Conservation (phyloP, 345 rosid species). For the Lepidium sativum region DNA sequence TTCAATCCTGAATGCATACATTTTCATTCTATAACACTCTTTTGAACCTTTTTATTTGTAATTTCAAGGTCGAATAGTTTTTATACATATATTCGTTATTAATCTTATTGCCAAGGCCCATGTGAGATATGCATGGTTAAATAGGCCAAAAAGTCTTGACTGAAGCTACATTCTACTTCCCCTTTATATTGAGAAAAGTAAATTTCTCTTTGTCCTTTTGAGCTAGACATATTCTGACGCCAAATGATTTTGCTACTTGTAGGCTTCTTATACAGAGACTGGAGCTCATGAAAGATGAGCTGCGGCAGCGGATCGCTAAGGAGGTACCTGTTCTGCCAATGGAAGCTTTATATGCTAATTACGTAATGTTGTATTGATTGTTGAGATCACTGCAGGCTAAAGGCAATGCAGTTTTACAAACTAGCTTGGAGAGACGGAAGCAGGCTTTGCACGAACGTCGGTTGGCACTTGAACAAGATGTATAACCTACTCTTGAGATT, state of each 20-base stretch:
- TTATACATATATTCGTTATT: background rate
- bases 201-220: background rate
- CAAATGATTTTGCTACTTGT: constrained; percentile 10
- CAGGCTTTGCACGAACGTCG: constrained; percentile 99
- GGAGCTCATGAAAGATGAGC: constrained; percentile 88
- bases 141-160: background rate
- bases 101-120: background rate
- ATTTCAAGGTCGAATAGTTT: background rate
- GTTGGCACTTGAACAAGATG: constrained; percentile 98
- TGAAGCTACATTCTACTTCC: background rate
- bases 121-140: background rate
- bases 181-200: background rate
- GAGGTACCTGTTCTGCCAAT: constrained; percentile 49
- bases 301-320: constrained; percentile 90
- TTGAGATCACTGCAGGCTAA: constrained; percentile 47
- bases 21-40: background rate
- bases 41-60: background rate
- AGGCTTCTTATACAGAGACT: constrained; percentile 97
- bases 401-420: constrained; percentile 96
- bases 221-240: background rate
- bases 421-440: constrained; percentile 97
- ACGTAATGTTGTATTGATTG: constrained; percentile 18
- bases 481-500: constrained; percentile 26
- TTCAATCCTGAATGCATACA: constrained; percentile 5
- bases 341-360: background rate